These are phyloP conservation scores for Cryomyces minteri DNA, from an alignment of 495 filamentous ascomycete genomes.

Conservation along the genomic window DNA sequence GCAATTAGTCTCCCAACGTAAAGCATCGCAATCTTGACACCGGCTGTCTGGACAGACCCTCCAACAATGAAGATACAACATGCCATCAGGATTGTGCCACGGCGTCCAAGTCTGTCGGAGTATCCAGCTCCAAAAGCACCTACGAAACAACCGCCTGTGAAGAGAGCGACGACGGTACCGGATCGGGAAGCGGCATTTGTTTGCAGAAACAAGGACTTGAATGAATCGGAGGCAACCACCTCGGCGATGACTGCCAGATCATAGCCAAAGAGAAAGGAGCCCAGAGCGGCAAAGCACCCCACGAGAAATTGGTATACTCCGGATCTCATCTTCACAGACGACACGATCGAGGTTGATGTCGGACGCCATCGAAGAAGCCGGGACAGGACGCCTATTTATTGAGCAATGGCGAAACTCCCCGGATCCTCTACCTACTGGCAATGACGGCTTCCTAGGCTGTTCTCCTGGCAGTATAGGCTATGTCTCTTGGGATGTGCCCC, in stretches of 20 bases:
- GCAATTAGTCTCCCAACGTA: constrained; percentile 23
- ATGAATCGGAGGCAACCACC: constrained; percentile 19
- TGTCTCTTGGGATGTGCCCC: too few species aligned
- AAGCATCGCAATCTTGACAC: constrained; percentile 16
- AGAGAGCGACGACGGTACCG: constrained; percentile 23
- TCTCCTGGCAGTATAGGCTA: too few species aligned
- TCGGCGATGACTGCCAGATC: constrained; percentile 22
- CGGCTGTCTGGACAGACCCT: constrained; percentile 23
- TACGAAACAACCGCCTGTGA: constrained; percentile 20
- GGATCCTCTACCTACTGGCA: too few species aligned
- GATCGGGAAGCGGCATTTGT: constrained; percentile 5
- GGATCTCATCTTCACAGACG: neutral
- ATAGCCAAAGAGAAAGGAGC: constrained; percentile 11
- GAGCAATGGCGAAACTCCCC: too few species aligned
- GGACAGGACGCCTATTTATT: too few species aligned
- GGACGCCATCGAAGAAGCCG: too few species aligned
- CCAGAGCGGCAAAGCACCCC: constrained; percentile 9
- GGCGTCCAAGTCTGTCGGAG: constrained; percentile 10
- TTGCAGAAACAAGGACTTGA: constrained; percentile 10
- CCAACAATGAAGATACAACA: constrained; percentile 23
- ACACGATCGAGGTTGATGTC: neutral
- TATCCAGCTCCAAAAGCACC: constrained; percentile 9
- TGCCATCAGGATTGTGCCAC: constrained; percentile 22
- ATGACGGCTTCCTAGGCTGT: too few species aligned
- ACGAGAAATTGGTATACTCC: constrained; percentile 11